These are phyloP conservation scores for Ophiocordyceps australis DNA, from an alignment of 2,329 filamentous ascomycete genomes.

Conservation along the genomic window DNA sequence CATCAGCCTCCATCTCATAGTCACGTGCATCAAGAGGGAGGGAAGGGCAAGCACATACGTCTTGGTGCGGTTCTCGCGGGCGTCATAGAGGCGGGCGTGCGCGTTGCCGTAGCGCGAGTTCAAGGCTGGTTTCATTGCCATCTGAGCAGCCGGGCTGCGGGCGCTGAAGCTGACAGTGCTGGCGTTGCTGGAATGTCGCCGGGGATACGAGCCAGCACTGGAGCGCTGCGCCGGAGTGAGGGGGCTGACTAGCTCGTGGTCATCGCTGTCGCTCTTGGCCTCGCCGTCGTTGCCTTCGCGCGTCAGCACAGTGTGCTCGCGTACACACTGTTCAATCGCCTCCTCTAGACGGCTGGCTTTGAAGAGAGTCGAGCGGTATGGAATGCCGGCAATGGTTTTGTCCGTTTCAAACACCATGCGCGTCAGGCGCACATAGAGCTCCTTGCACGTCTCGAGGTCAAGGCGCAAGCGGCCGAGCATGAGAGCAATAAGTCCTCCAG, in stretches of 20 bases:
- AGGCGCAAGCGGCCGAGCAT: conserved; percentile 87
- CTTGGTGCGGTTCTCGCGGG: conserved; percentile 70
- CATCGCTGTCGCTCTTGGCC: conserved; percentile 12
- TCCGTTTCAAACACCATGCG: conserved; percentile 92
- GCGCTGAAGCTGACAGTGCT: conserved; percentile 70
- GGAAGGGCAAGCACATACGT: conserved; percentile 40
- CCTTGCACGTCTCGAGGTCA: conserved; percentile 92
- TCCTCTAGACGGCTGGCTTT: conserved; percentile 93
- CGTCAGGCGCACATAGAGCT: conserved; percentile 90
- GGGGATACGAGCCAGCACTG: conserved; percentile 23
- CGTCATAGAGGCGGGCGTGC: conserved; percentile 76
- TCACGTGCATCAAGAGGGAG: too few relatives aligned
- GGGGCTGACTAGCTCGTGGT: conserved; percentile 16
- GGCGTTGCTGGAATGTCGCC: conserved; percentile 58
- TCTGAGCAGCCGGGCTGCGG: conserved; percentile 39
- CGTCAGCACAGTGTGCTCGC: conserved; percentile 65
- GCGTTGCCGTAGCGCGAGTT: conserved; percentile 57
- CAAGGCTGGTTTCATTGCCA: conserved; percentile 28
- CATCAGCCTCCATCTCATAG: too few relatives aligned
- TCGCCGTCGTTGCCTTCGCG: conserved; percentile 65
- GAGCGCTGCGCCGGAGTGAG: conserved; percentile 21
- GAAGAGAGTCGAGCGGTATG: conserved; percentile 85
- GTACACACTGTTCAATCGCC: conserved; percentile 75
- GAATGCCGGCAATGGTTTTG: conserved; percentile 92
- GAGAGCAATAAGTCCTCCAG: conserved; percentile 87